Conservation (phyloP, 768 basidiomycete genomes). For the Hirschioporus abietinus region DNA sequence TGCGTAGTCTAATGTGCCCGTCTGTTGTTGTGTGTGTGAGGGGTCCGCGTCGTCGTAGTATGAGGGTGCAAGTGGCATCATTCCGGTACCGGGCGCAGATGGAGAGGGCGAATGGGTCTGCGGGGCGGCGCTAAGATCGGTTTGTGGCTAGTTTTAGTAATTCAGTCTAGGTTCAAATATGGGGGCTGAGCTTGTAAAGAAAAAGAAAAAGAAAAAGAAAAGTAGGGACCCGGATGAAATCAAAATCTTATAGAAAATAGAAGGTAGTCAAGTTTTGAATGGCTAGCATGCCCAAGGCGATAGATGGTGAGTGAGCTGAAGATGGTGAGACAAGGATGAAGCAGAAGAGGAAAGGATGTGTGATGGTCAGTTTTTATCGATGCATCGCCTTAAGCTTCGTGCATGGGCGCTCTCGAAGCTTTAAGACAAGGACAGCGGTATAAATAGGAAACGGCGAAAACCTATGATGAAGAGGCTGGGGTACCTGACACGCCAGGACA, state of each 20-base stretch:
- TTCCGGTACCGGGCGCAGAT: not conserved
- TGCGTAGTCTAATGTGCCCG: not conserved
- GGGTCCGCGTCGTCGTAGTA: not conserved
- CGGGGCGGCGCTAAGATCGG: not conserved
- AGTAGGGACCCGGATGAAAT: not conserved
- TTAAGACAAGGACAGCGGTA: not conserved
- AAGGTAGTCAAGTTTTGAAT: not conserved
- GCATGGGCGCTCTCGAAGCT: not conserved
- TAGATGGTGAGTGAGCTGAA: not conserved
- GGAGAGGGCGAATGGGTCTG: not conserved
- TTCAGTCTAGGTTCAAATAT: not conserved
- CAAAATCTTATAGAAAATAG: not conserved
- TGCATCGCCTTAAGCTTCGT: not conserved
- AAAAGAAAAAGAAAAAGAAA: not conserved
- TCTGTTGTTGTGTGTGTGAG: not conserved
- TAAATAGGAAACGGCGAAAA: not conserved
- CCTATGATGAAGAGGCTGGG: not conserved
- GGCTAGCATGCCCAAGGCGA: not conserved
- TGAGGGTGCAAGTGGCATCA: not conserved
- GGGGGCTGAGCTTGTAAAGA: not conserved
- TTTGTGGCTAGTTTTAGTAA: not conserved
- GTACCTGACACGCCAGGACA: not conserved
- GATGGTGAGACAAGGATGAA: not conserved
- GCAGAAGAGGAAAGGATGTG: not conserved
- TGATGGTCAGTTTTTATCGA: not conserved